Base-by-base conservation (phyloP, 768 basidiomycete genomes). In the Holtermannia corniformis region DNA sequence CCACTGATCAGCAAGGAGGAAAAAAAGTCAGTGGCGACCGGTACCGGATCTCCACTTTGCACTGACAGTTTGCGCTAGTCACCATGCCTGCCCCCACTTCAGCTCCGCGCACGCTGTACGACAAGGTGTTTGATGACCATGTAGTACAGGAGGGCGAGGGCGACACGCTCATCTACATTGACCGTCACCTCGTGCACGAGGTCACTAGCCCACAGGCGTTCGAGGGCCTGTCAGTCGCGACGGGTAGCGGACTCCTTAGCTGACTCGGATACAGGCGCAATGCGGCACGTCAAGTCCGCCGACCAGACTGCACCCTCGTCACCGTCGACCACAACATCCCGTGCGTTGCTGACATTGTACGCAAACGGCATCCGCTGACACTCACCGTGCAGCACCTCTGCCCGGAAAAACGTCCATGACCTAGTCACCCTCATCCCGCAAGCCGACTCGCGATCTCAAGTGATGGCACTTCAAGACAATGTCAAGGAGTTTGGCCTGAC, bases 61-160 rank as follows among this genome's bases (percentile, higher is more conserved):
- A n/a, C n/a, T n/a, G n/a, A n/a, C n/a, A n/a, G n/a, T n/a, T n/a
- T n/a, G n/a, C n/a, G n/a, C n/a, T n/a, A n/a, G n/a, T n/a, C n/a
- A 68, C 28, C 26, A 83, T 83, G 82, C 80, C 82, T 42, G 77
- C 75, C 26, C 73, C 80, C n/a, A 72, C 78, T 16, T 60, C 76
- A 50, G 73, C 77, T 20, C 88, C 89, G 10, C 83, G 89, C 56
- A 96, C 93, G 28, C 78, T 97, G 25, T 95, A 96, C 74, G 93
- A 97, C 75, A 96, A 96, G 76, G 89, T 96, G 59, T 95, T 87
- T 83, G 89, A 95, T 60, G 90, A 96, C 71, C 93, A 96, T 75
- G 81, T 93, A 67, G 85, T 96, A 82, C 89, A 68, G 53, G 58
- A 58, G 28, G 71, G 66, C 27, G 63, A 72, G 51, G 74, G 73